Conservation (phyloP, 176 grass and related monocot genomes). For the Carex pumila region DNA sequence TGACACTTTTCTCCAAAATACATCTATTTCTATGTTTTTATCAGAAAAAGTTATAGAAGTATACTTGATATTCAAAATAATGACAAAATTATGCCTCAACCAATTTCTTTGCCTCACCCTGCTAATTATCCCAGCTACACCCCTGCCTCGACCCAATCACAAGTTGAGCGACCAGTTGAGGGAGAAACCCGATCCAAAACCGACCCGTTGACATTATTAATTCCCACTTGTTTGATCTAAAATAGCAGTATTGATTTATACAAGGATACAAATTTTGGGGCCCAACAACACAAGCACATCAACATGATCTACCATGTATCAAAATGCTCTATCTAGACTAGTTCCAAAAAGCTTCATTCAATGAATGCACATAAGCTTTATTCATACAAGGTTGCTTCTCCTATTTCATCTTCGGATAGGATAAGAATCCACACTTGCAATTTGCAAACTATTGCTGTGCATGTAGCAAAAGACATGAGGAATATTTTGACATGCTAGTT, state of each 20-base stretch:
- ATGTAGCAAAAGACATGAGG: background rate
- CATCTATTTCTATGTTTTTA: no score
- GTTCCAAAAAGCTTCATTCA: background rate
- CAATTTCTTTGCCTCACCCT: no score
- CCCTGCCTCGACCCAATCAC: background rate
- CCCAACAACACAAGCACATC: background rate
- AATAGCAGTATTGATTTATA: background rate
- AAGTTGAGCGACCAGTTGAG: background rate
- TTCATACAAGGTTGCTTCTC: background rate
- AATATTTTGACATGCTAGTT: background rate
- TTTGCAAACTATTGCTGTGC: background rate
- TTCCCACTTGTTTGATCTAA: background rate
- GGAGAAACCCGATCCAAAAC: background rate
- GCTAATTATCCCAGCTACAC: no score
- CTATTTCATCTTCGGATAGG: background rate
- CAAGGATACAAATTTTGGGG: background rate
- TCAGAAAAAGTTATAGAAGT: no score
- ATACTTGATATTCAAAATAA: no score
- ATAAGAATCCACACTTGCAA: background rate
- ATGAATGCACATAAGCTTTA: background rate
- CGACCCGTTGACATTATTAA: background rate
- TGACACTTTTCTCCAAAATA: no score
- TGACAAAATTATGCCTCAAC: no score
- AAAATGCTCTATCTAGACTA: background rate
- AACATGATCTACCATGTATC: background rate